phyloP scores from a whole-genome alignment of 176 grass and related monocot species.

The Triticum timopheevii region DNA sequence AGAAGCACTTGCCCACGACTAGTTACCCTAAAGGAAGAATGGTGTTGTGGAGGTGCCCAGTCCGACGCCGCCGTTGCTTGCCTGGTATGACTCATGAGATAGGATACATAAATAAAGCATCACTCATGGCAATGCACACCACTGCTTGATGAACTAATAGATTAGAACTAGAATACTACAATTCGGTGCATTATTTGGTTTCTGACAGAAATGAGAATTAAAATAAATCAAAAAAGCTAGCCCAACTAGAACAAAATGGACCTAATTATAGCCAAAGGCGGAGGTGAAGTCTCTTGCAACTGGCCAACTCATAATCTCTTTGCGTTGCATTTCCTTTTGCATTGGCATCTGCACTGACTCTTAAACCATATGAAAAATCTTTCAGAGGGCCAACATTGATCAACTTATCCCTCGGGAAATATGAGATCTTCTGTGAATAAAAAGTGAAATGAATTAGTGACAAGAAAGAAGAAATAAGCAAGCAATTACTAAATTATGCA shows the following conservation, averaged over 20 bases:
- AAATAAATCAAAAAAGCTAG: background rate
- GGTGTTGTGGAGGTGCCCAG: too few species aligned
- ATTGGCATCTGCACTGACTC: constrained; percentile 76
- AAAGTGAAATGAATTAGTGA: constrained; percentile 30
- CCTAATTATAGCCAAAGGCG: constrained; percentile 5
- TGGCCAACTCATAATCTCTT: constrained; percentile 96
- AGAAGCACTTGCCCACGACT: too few species aligned
- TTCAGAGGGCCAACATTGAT: constrained; percentile 93
- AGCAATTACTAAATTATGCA: background rate
- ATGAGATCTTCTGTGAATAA: constrained; percentile 81
- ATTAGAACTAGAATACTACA: too few species aligned
- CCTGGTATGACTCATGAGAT: too few species aligned
- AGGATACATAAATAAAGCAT: too few species aligned
- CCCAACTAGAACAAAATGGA: constrained; percentile 12
- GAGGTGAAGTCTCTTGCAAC: constrained; percentile 20
- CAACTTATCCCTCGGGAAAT: constrained; percentile 83
- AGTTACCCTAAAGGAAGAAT: too few species aligned
- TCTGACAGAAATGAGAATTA: too few species aligned
- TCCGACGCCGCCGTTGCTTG: too few species aligned
- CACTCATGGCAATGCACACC: too few species aligned
- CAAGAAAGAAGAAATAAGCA: background rate
- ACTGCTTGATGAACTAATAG: too few species aligned
- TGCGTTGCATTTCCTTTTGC: constrained; percentile 83
- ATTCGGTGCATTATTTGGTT: too few species aligned
- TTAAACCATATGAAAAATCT: constrained; percentile 94